phyloP scores from a whole-genome alignment of 2,329 filamentous ascomycete species.

The Penicillium palitans region DNA sequence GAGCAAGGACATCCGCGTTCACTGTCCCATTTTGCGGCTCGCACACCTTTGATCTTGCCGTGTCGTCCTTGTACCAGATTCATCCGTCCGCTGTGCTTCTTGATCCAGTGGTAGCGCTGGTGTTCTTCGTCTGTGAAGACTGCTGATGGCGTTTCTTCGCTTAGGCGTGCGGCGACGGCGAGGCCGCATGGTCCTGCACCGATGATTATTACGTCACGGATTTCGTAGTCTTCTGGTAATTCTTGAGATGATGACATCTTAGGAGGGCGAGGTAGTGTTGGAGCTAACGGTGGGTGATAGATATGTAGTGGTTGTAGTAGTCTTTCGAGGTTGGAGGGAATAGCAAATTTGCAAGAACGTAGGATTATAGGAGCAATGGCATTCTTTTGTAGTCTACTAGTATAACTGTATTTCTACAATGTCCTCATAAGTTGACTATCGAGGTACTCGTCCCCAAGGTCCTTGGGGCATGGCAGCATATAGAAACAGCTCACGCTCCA shows the following conservation, averaged over 20 bases:
- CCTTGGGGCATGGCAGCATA: constrained; percentile 20
- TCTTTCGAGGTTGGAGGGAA: background rate
- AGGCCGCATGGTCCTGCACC: constrained; percentile 75
- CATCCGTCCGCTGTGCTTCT: constrained; percentile 62
- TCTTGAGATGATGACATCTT: constrained; percentile 11
- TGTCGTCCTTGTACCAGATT: constrained; percentile 42
- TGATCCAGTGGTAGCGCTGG: constrained; percentile 76
- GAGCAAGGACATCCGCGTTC: constrained; percentile 14
- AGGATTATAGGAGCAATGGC: background rate
- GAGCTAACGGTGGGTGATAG: background rate
- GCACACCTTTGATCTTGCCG: constrained; percentile 31
- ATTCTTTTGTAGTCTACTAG: background rate
- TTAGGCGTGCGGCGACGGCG: constrained; percentile 69
- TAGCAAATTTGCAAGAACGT: background rate
- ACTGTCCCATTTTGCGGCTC: constrained; percentile 30
- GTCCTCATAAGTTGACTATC: constrained; percentile 25
- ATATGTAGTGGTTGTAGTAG: background rate
- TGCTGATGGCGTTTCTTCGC: constrained; percentile 71
- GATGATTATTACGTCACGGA: constrained; percentile 66
- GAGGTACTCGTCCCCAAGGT: constrained; percentile 40
- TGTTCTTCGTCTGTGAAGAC: constrained; percentile 84
- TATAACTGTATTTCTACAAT: constrained; percentile 15
- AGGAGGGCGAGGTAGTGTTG: background rate
- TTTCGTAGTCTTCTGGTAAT: constrained; percentile 8
- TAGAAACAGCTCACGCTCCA: constrained; percentile 3